A percentile compares a stretch with the other conserved stretches of the same genome.
phyloP scores from a whole-genome alignment of 129 eudicot species.

The Calendula officinalis region DNA sequence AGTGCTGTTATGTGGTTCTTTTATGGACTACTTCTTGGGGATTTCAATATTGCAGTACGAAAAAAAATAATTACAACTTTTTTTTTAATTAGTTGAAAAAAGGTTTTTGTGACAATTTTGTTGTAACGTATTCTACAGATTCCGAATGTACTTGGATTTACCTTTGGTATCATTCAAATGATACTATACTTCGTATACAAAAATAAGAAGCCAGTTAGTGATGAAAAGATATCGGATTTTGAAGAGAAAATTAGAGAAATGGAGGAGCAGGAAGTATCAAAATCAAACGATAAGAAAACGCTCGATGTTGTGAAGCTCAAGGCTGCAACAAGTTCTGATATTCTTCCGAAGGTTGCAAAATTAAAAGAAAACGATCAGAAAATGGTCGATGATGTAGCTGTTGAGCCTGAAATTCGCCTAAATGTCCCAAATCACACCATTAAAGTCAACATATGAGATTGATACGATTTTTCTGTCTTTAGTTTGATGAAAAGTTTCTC shows the following conservation, averaged over 20 bases:
- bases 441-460: slow-evolving; percentile 20
- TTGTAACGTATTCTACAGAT: slow-evolving; percentile 18
- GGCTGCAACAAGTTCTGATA: slow-evolving; percentile 28
- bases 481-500: too few species aligned
- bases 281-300: slow-evolving; percentile 21
- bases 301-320: slow-evolving; percentile 37
- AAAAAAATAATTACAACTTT: background rate
- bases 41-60: slow-evolving; percentile 62
- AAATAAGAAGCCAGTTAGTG: slow-evolving; percentile 23
- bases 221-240: slow-evolving; percentile 20
- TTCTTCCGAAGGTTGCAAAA: slow-evolving; percentile 27
- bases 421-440: slow-evolving; percentile 13
- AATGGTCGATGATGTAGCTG: background rate
- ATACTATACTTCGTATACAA: slow-evolving; percentile 46
- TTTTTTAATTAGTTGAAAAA: background rate
- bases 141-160: slow-evolving; percentile 58
- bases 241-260: slow-evolving; percentile 8
- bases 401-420: slow-evolving; percentile 9
- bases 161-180: slow-evolving; percentile 53
- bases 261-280: slow-evolving; percentile 23
- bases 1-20: slow-evolving; percentile 85
- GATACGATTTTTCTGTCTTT: background rate
- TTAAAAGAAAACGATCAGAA: background rate
- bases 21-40: slow-evolving; percentile 58
- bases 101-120: background rate